Evolutionary conservation across 2,329 filamentous ascomycete species (phyloP).

Genomic region (Aspergillus aculeatinus): DNA sequence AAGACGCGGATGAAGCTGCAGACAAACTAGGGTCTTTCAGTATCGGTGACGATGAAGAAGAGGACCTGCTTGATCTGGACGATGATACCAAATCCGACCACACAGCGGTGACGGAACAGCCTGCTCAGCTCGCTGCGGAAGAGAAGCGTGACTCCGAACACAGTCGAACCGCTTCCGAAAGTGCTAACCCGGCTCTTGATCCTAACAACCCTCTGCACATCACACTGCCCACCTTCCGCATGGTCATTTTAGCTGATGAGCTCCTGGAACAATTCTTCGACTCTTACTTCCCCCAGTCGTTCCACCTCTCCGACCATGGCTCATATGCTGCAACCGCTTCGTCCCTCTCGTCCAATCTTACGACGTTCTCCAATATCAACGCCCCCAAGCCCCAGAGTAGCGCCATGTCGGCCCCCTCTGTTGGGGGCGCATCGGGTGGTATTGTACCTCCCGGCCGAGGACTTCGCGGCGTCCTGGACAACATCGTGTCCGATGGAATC

Average conservation of each 20-base stretch:
- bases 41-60: constrained; percentile 70
- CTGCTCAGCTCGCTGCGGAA: constrained; percentile 17
- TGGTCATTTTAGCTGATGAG: constrained; percentile 96
- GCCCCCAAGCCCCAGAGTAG: constrained; percentile 43
- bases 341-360: constrained; percentile 68
- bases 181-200: constrained; percentile 86
- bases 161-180: constrained; percentile 66
- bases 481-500: constrained; percentile 97
- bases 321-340: constrained; percentile 47
- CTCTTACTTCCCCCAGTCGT: constrained; percentile 87
- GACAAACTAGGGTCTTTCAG: constrained; percentile 62
- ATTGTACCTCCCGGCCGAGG: constrained; percentile 68
- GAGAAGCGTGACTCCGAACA: constrained; percentile 32
- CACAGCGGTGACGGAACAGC: constrained; percentile 16
- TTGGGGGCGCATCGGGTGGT: constrained; percentile 56
- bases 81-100: constrained; percentile 30
- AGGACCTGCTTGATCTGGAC: constrained; percentile 46
- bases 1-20: constrained; percentile 32
- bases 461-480: constrained; percentile 88
- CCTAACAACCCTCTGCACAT: constrained; percentile 92
- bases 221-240: constrained; percentile 94
- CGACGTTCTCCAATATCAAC: constrained; percentile 76
- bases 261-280: constrained; percentile 97
- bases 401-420: constrained; percentile 39
- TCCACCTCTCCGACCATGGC: constrained; percentile 74